Evolutionary conservation across 257 asterid species (phyloP), one percentile per base, ranked within the genome.

Genomic region (Craterostigma plantagineum): DNA sequence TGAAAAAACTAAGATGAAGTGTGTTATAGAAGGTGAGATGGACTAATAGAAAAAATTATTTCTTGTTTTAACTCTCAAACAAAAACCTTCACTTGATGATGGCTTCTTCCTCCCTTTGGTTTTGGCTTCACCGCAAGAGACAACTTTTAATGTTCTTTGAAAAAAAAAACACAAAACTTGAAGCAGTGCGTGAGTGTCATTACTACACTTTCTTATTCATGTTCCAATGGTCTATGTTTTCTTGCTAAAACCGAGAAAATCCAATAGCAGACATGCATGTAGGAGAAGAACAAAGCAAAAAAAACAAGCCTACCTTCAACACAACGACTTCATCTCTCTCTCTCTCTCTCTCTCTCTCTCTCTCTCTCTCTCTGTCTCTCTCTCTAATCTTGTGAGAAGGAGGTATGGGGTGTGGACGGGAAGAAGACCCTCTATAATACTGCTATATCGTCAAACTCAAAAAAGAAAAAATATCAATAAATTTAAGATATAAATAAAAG

Each of bases 51-150:
- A 52, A 42, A 54, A 14, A 59, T 12, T 30, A 2, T 53, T 51
- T 47, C 60, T n/a, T 71, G 76, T 60, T 73, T 73, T 55, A 64
- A 71, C 67, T 64, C 59, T 50, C 53, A 3, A 2, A n/a, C n/a
- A n/a, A n/a, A 52, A 39, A 52, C 41, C 48, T 47, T 46, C 58
- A 16, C 54, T 59, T 51, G 52, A 63, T 46, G 67, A 56, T 53
- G 67, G 54, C 38, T 57, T 53, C 61, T 59, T 27, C 61, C 67
- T 65, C 75, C 66, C 61, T 64, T 42, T 42, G 42, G 10, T 63
- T 70, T 77, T 80, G 90, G 94, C 77, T 57, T 75, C 94, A 80
- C 51, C 92, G 65, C 60, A 75, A 45, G 60, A 68, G 92, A 85
- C 94, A 85, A 72, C 57, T 52, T 54, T 17, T 11, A 9, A 59